A percentile compares a stretch with the other conserved stretches of the same genome.
Conservation (phyloP, 1,284 basidiomycete genomes). For the Tremellales sp. region DNA sequence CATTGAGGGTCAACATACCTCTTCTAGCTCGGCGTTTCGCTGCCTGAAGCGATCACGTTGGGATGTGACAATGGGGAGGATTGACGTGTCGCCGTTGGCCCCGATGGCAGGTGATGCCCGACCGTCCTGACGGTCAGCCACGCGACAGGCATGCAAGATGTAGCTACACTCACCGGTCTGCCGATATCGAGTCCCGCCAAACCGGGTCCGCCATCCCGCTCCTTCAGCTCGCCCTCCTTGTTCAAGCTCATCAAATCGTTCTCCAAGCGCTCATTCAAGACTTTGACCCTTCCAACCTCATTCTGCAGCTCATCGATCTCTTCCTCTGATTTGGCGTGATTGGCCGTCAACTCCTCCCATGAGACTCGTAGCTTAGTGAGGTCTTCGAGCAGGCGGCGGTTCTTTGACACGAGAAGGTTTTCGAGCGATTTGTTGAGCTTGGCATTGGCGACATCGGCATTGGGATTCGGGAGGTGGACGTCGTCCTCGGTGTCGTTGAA, state of each 20-base stretch:
- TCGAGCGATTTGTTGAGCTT: conserved; percentile 80
- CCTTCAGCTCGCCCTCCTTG: conserved; percentile 18
- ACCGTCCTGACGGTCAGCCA: conserved; percentile 17
- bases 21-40: conserved; percentile 92
- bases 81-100: conserved; percentile 67
- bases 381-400: conserved; percentile 89
- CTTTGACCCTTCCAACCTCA: conserved; percentile 71
- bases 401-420: conserved; percentile 84
- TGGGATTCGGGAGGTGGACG: conserved; percentile 75
- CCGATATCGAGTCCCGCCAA: conserved; percentile 68
- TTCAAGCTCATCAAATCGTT: conserved; percentile 82
- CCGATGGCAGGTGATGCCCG: conserved; percentile 22
- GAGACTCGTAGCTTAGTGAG: conserved; percentile 83
- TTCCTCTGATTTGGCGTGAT: conserved; percentile 59
- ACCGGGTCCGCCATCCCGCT: conserved; percentile 40
- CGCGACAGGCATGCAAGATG: neutral
- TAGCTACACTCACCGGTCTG: conserved; percentile 41
- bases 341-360: conserved; percentile 70
- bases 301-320: conserved; percentile 59
- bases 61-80: conserved; percentile 91
- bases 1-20: conserved; percentile 54
- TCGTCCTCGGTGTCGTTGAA: conserved; percentile 60
- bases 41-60: conserved; percentile 94
- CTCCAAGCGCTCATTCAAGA: conserved; percentile 84
- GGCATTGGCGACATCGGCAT: conserved; percentile 70